These are phyloP conservation scores for Pholiota microspora DNA, from an alignment of 768 basidiomycete genomes.

Conservation along the genomic window DNA sequence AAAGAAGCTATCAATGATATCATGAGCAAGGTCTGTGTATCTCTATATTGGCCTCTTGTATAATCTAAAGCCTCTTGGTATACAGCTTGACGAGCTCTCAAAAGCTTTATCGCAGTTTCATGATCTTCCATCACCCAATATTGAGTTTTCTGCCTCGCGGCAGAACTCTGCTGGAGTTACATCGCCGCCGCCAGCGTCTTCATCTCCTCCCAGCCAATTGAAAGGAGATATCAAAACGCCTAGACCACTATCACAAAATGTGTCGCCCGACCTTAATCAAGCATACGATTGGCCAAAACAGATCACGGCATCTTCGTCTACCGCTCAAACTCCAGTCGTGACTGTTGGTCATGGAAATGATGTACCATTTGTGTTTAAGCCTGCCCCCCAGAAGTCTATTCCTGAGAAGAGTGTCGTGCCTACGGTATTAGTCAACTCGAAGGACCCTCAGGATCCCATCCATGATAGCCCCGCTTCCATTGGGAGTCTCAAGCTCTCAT, in stretches of 20 bases:
- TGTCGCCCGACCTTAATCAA: background rate
- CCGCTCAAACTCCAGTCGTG: conserved; percentile 8
- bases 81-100: conserved; percentile 58
- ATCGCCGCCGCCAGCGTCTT: conserved; percentile 8
- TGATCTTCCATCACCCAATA: conserved; percentile 42
- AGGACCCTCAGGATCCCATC: conserved; percentile 30
- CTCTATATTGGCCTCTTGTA: background rate
- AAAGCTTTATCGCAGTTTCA: conserved; percentile 49
- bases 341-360: conserved; percentile 10
- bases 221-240: conserved; percentile 7
- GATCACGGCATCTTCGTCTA: conserved; percentile 7
- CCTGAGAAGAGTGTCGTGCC: conserved; percentile 22
- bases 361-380: conserved; percentile 8
- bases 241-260: conserved; percentile 4
- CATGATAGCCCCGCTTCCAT: conserved; percentile 36
- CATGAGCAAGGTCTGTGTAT: conserved; percentile 63
- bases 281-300: conserved; percentile 9
- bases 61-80: background rate
- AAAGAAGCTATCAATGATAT: conserved; percentile 69
- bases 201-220: conserved; percentile 4
- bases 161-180: conserved; percentile 19
- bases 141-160: conserved; percentile 36
- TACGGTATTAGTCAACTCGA: conserved; percentile 29
- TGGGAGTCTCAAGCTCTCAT: conserved; percentile 23
- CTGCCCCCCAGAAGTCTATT: conserved; percentile 6